These are phyloP conservation scores for Glebionis coronaria DNA, from an alignment of 129 eudicot genomes.

Conservation along the genomic window DNA sequence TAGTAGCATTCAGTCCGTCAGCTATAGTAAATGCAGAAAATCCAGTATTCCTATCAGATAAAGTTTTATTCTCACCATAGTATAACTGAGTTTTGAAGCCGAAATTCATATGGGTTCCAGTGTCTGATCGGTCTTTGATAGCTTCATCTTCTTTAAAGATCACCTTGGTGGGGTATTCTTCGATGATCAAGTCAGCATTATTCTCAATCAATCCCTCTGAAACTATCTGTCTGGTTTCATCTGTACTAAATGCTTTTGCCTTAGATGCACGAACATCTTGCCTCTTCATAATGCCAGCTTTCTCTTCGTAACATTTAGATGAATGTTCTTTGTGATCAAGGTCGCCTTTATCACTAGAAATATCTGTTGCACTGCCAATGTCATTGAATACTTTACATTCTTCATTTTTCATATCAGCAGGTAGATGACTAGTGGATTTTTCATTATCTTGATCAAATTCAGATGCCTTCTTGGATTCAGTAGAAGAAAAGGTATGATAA, in stretches of 20 bases:
- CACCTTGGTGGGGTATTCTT: conserved; percentile 12
- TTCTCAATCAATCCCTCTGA: background rate
- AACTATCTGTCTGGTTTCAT: background rate
- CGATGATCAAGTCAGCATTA: conserved; percentile 6
- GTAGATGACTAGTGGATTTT: conserved; percentile 14
- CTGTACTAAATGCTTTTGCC: too few relatives aligned
- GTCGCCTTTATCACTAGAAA: too few relatives aligned
- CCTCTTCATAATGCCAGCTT: conserved; percentile 63
- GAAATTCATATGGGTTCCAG: background rate
- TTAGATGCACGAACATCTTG: conserved; percentile 65
- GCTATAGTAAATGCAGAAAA: too few relatives aligned
- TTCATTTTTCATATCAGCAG: conserved; percentile 23
- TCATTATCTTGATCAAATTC: conserved; percentile 22
- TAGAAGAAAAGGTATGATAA: conserved; percentile 15
- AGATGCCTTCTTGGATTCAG: conserved; percentile 24
- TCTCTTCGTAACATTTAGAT: conserved; percentile 19
- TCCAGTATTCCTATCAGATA: too few relatives aligned
- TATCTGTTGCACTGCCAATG: conserved; percentile 5
- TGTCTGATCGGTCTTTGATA: too few relatives aligned
- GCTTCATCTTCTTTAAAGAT: conserved; percentile 25
- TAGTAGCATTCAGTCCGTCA: too few relatives aligned
- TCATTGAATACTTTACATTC: conserved; percentile 21
- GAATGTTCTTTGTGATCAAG: conserved; percentile 1
- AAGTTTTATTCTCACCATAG: background rate
- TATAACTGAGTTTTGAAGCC: background rate